phyloP scores from a whole-genome alignment of 352 stramenopile genomes.

The Vaucheria bursata region DNA sequence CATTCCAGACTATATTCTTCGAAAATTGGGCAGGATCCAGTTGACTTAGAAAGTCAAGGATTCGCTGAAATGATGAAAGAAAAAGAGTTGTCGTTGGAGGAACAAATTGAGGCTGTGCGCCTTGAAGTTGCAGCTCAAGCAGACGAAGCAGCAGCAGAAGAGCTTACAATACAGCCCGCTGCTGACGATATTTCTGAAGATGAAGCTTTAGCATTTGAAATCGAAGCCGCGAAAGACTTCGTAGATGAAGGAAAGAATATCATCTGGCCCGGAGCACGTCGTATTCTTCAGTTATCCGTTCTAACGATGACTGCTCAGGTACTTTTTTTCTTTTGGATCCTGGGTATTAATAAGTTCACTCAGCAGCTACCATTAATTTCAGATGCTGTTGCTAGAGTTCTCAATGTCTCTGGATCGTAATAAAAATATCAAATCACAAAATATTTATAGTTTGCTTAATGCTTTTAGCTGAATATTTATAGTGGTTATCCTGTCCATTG shows the following conservation, averaged over 20 bases:
- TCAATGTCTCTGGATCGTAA: background rate
- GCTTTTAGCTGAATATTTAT: background rate
- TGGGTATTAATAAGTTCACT: background rate
- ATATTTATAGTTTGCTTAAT: background rate
- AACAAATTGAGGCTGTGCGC: background rate
- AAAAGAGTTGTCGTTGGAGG: conserved; percentile 2
- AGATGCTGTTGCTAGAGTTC: background rate
- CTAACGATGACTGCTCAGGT: background rate
- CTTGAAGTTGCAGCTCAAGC: background rate
- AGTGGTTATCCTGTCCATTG: background rate
- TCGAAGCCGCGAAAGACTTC: background rate
- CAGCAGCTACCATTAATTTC: background rate
- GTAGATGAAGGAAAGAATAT: conserved; percentile 10
- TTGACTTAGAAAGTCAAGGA: background rate
- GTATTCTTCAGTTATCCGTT: background rate
- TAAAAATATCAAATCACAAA: background rate
- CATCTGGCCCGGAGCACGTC: background rate
- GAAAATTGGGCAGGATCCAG: too few species aligned
- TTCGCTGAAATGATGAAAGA: background rate
- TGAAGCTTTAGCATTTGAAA: background rate
- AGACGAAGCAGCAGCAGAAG: background rate
- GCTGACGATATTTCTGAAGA: background rate
- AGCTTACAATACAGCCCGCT: background rate
- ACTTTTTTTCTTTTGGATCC: background rate
- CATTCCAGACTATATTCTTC: too few species aligned